Percentiles rank a stretch among this genome's conserved stretches.
Evolutionary conservation across 805 yeast genomes (phyloP).

Genomic region (Metschnikowia vanudenii): DNA sequence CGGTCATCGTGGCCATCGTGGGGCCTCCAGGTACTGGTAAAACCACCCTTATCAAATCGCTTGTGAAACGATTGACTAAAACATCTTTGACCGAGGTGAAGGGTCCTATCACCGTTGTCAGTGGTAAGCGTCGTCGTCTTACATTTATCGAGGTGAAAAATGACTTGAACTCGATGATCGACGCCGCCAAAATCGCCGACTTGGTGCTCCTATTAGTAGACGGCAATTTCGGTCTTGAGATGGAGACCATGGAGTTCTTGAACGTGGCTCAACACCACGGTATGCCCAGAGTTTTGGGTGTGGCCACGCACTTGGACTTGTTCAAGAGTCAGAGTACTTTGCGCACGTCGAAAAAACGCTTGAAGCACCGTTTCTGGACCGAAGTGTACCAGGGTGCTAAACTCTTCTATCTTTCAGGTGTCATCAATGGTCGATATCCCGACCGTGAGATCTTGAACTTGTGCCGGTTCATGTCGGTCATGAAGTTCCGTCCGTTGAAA

Average conservation of each 20-base stretch:
- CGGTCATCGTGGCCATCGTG: conserved; percentile 91
- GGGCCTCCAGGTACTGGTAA: conserved; percentile 99
- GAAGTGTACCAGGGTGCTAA: conserved; percentile 99
- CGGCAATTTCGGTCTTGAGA: conserved; percentile 97
- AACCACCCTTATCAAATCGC: conserved; percentile 84
- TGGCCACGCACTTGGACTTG: conserved; percentile 91
- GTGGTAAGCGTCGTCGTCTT: conserved; percentile 89
- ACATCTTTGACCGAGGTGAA: conserved; percentile 81
- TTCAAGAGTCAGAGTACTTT: conserved; percentile 87
- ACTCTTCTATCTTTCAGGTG: conserved; percentile 90
- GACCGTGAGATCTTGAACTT: conserved; percentile 92
- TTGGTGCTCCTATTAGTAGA: conserved; percentile 85
- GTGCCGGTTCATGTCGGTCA: conserved; percentile 88
- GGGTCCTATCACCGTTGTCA: conserved; percentile 95
- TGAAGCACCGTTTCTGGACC: conserved; percentile 96
- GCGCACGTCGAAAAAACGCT: conserved; percentile 85
- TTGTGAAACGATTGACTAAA: conserved; percentile 84
- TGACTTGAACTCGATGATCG: conserved; percentile 93
- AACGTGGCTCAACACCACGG: conserved; percentile 98
- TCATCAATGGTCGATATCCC: conserved; percentile 94
- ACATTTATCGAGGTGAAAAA: conserved; percentile 92
- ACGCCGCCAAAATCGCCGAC: conserved; percentile 93
- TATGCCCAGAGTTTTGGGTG: conserved; percentile 95
- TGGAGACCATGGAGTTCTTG: conserved; percentile 99
- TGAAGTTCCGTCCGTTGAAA: conserved; percentile 98